Base-by-base conservation (phyloP, 352 stramenopile species). In the Pythium insidiosum region DNA sequence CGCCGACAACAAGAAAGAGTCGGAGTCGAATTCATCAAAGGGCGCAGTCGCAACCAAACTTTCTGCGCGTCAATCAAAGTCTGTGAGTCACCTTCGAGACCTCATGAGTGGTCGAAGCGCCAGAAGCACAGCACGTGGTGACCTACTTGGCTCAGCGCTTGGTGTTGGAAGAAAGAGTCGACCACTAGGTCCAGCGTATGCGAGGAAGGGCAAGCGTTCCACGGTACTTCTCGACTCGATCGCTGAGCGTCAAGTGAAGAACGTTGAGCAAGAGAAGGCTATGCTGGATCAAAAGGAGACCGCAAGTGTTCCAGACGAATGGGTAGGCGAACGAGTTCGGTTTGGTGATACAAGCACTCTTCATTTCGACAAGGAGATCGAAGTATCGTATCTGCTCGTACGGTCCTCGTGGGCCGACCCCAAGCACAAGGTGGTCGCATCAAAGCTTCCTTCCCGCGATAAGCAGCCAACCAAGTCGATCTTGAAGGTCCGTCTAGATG, bases 311-410 rank as follows among this genome's bases (percentile, higher is more conserved):
- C 18, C 31, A 1, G 53, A 61, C 12, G 37, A 19, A 7, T 62
- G 54, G 54, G 48, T 30, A 12, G 42, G 47, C 12, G 48, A 31
- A n/a, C 36, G 44, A 24, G 49, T 63, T 22, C 50, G 47, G 28
- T 64, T 64, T 50, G 56, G 56, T 15, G 36, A 37, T 1, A 39
- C 48, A 6, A 25, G 13, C 7, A 52, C 38, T 15, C 18, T 64
- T 4, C 35, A 53, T 24, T 64, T 64, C 19, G 37, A 53, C 24
- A 64, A 64, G 21, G 56, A 64, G 6, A 19, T 56, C 21, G 44
- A 55, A 40, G 56, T 64, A 9, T 45, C 56, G 37, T 13, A 38
- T 26, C 50, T 64, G 23, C 6, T 64, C 16, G 36, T 39, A 18
- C 28, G 35, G 11, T 31, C 50, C 4, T 21, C 25, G n/a, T 20